Percentiles rank a stretch among this genome's conserved stretches.
phyloP scores from a whole-genome alignment of 164 flowering plant species.

The Litsea cubeba region DNA sequence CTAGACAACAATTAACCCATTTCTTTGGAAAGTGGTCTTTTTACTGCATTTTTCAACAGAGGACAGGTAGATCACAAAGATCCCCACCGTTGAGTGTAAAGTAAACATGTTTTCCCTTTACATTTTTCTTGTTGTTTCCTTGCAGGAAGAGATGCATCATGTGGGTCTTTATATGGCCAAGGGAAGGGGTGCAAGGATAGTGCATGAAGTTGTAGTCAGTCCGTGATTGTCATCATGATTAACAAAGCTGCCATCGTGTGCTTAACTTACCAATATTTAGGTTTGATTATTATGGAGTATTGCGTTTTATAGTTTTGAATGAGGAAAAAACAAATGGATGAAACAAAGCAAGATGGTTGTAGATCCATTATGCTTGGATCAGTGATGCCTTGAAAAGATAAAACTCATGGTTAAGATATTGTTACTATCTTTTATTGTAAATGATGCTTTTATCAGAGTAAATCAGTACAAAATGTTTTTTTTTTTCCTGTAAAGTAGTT shows the following conservation, averaged over 20 bases:
- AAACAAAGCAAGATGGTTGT: no score
- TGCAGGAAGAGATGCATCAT: slow-evolving; percentile 70
- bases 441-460: no score
- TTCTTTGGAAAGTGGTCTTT: no score
- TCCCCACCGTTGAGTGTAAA: neutral
- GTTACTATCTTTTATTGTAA: no score
- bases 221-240: neutral
- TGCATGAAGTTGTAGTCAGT: slow-evolving; percentile 26
- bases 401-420: no score
- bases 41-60: neutral
- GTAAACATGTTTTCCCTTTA: neutral
- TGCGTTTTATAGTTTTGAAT: no score
- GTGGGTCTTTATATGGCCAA: slow-evolving; percentile 67
- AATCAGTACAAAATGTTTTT: no score
- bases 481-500: no score
- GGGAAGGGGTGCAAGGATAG: slow-evolving; percentile 63
- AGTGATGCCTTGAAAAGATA: no score
- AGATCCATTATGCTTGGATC: no score
- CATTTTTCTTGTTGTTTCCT: neutral
- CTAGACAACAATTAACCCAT: neutral
- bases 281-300: no score
- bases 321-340: no score
- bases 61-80: neutral
- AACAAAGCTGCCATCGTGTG: neutral
- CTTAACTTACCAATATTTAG: neutral